Base-by-base conservation (phyloP, 75 land plant species). In the Cunninghamia lanceolata region DNA sequence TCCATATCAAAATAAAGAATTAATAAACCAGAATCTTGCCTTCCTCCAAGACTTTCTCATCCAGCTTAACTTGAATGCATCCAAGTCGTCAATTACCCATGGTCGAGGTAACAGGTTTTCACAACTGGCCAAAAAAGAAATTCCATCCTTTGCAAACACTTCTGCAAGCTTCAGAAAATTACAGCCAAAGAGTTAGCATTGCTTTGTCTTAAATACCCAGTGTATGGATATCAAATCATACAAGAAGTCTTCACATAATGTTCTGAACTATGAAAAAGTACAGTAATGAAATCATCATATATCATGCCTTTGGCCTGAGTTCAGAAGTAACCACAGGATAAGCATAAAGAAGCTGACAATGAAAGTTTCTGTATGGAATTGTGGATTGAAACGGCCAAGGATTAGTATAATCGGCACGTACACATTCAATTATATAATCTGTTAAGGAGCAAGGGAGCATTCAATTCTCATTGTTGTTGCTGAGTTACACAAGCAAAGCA, bases 1-100 rank as follows among this genome's bases (percentile, higher is more conserved):
- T 5, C 0, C 30, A 66, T 66, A 30, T 81, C 68, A 63, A 87
- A 46, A 83, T 30, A 54, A 54, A 85, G 84, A 85, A 47, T 80
- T 85, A 86, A 46, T 38, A 50, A 66, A 47, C 47, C 85, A 70
- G 9, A 53, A 81, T 84, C 85, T 88, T 88, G 83, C 99, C 99
- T 98, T 98, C 63, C 96, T 95, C 98, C 98, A 98, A 16, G 95
- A 87, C 85, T 96, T 96, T 46, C 90, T 91, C 53, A 88, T 77
- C 99, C 99, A 98, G 78, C 91, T 92, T n/a, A 82, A n/a, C 87
- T 95, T 98, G 86, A 98, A 98, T 11, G 82, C 56, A 32, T 98
- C 99, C 88, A 98, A 86, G 85, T 98, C 97, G 89, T 98, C 99
- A 87, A 98, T 91, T 53, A 98, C 99, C 99, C 99, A 98, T 36